Evolutionary conservation across 2,329 filamentous ascomycete species (phyloP).

Genomic region (Monosporascus sp.): DNA sequence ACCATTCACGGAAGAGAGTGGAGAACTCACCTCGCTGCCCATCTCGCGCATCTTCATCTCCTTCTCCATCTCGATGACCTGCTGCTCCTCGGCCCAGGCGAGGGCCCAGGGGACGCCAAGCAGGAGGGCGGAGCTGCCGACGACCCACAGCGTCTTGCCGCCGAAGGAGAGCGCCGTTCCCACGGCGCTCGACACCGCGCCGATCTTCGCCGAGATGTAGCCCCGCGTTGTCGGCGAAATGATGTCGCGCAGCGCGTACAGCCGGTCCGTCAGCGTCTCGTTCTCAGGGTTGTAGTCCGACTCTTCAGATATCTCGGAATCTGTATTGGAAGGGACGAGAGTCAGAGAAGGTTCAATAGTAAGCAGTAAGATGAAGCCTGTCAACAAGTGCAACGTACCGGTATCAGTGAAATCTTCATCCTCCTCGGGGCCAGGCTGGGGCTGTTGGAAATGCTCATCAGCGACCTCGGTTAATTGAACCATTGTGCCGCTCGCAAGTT

Average conservation of each 20-base stretch:
- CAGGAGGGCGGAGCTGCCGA: conserved; percentile 84
- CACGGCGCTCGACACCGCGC: conserved; percentile 50
- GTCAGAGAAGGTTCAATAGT: conserved; percentile 1
- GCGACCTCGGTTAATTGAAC: conserved; percentile 96
- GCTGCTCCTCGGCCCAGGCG: conserved; percentile 92
- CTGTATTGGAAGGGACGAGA: conserved; percentile 33
- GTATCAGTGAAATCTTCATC: conserved; percentile 93
- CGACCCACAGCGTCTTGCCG: conserved; percentile 84
- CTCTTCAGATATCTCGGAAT: conserved; percentile 80
- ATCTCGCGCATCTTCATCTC: conserved; percentile 95
- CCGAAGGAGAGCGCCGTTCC: conserved; percentile 61
- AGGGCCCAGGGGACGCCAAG: conserved; percentile 90
- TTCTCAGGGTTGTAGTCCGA: conserved; percentile 59
- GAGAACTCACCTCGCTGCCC: conserved; percentile 58
- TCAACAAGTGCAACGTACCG: conserved; percentile 49
- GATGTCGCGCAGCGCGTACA: conserved; percentile 70
- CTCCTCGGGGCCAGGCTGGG: conserved; percentile 65
- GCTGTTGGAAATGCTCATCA: conserved; percentile 84
- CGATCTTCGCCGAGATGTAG: conserved; percentile 57
- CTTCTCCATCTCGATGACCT: conserved; percentile 94
- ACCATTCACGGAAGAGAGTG: neutral
- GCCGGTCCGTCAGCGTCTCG: conserved; percentile 61
- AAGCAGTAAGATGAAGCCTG: neutral
- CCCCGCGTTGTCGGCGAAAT: conserved; percentile 67
- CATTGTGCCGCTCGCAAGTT: conserved; percentile 47